phyloP scores from a whole-genome alignment of 2,329 filamentous ascomycete genomes.

The Sporothrix mexicana region DNA sequence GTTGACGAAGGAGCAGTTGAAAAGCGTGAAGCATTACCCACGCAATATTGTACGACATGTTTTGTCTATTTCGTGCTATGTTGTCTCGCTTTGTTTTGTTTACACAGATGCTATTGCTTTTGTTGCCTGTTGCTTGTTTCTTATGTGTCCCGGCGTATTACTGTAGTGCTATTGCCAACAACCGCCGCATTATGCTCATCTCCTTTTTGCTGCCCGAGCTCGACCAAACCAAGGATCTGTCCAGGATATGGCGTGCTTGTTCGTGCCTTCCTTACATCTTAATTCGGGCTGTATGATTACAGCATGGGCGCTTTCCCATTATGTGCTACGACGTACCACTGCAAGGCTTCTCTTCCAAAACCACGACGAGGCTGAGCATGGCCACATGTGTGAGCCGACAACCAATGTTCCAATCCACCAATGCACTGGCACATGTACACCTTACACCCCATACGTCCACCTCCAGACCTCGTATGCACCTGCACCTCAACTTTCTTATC shows the following conservation, averaged over 20 bases:
- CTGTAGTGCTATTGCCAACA: neutral
- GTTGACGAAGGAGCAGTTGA: neutral
- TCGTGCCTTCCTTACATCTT: neutral
- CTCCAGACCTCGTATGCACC: neutral
- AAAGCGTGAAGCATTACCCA: too few species aligned
- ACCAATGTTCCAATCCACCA: neutral
- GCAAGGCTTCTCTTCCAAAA: conserved; percentile 6
- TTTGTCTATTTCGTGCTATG: neutral
- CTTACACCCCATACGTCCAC: neutral
- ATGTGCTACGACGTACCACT: neutral
- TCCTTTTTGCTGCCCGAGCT: conserved; percentile 15
- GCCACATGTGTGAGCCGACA: neutral
- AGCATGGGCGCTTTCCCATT: neutral
- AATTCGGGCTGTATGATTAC: neutral
- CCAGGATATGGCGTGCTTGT: neutral
- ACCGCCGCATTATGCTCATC: neutral
- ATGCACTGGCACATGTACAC: neutral
- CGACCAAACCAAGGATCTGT: conserved; percentile 1
- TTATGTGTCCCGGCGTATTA: neutral
- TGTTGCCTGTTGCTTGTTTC: neutral
- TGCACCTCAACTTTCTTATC: neutral
- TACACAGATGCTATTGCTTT: neutral
- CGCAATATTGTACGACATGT: too few species aligned
- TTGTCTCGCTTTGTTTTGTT: conserved; percentile 8
- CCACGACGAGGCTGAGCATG: conserved; percentile 15